These are phyloP conservation scores for Dictyostelium purpureum DNA, from an alignment of 78 protist genomes.

Conservation along the genomic window DNA sequence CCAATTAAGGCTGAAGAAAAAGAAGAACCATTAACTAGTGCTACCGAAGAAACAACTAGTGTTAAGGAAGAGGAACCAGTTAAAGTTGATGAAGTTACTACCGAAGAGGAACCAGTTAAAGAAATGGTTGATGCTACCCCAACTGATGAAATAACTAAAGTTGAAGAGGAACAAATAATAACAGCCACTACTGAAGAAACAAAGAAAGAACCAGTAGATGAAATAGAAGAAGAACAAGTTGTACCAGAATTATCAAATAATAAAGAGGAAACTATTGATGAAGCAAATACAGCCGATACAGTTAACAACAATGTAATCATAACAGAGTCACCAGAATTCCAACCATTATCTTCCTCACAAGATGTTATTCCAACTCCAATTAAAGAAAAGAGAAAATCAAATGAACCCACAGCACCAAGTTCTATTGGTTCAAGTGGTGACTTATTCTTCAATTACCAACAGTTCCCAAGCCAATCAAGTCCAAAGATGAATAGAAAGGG, in stretches of 20 bases:
- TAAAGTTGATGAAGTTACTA: neutral
- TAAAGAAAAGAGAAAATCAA: neutral
- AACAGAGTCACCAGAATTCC: neutral
- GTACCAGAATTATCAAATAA: neutral
- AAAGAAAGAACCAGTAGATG: neutral
- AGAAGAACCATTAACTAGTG: no score
- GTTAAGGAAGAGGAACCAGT: neutral
- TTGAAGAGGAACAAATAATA: neutral
- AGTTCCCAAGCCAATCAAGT: neutral
- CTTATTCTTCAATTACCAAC: conserved; percentile 12
- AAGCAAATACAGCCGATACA: neutral
- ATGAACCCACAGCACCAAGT: neutral
- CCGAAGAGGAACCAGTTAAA: neutral
- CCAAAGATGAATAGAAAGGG: conserved; percentile 20
- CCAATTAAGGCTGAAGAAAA: neutral
- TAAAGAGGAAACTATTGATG: neutral
- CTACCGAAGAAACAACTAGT: no score
- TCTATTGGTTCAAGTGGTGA: conserved; percentile 9
- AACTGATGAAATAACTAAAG: neutral
- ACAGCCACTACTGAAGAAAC: neutral
- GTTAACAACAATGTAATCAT: neutral
- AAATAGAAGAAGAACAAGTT: neutral
- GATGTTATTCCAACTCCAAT: neutral
- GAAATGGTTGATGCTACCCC: neutral
- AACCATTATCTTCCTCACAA: neutral